These are phyloP conservation scores for Mycena olivaceomarginata DNA, from an alignment of 768 basidiomycete species.

Conservation along the genomic window DNA sequence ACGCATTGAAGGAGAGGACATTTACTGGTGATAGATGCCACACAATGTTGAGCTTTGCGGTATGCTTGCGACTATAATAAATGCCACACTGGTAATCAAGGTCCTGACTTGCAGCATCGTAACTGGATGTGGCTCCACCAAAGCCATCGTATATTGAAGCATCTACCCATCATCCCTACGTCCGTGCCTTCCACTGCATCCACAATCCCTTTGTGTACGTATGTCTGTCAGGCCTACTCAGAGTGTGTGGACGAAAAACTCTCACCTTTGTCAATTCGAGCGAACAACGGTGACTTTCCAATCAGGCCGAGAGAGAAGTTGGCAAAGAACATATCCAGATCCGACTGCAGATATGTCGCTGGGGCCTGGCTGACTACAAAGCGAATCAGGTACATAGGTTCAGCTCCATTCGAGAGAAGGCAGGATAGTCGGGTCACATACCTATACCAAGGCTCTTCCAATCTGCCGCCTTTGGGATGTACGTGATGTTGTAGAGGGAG, in stretches of 20 bases:
- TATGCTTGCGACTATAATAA: neutral
- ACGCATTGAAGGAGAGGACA: conserved; percentile 56
- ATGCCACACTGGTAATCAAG: conserved; percentile 44
- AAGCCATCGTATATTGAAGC: conserved; percentile 66
- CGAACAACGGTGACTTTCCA: no score
- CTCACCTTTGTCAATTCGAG: no score
- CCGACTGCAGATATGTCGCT: conserved; percentile 62
- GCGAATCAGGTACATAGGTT: neutral
- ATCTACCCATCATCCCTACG: conserved; percentile 64
- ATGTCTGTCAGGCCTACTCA: no score
- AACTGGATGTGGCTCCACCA: conserved; percentile 56
- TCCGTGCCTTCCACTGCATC: no score
- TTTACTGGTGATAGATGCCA: conserved; percentile 28
- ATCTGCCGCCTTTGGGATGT: conserved; percentile 31
- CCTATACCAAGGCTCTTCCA: conserved; percentile 56
- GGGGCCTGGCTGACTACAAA: conserved; percentile 64
- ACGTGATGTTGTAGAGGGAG: conserved; percentile 58
- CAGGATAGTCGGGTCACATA: conserved; percentile 16
- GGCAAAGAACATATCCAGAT: conserved; percentile 48
- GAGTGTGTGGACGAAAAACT: no score
- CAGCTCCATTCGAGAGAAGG: no score
- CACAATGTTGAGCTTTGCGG: neutral
- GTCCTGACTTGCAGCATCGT: conserved; percentile 57
- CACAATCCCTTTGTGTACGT: no score
- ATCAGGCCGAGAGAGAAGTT: no score